Evolutionary conservation across 164 flowering plant species (phyloP), one percentile per base, ranked within the genome.

Genomic region (Berberis thunbergii): DNA sequence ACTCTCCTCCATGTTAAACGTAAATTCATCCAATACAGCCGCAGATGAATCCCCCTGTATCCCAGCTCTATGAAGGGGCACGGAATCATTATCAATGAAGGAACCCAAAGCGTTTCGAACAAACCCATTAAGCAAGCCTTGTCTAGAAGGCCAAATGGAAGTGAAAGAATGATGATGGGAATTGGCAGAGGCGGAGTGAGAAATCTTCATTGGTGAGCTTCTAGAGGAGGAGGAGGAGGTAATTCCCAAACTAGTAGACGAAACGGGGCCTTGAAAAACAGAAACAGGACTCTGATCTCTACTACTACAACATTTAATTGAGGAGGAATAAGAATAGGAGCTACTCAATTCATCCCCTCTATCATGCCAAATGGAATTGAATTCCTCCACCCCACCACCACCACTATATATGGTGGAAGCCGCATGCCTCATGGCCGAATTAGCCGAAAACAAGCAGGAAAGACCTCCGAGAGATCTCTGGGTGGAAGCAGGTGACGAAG

Each of bases 251-350:
- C 80, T 65, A 57, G 73, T 67, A 44, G 84, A 82, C 11, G 96
- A 85, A 53, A 79, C 79, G 7, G 96, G 90, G 7, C 88, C 95
- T 10, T 91, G 91, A 63, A 94, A 73, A 56, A 94, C 96, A 39
- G 98, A 90, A 0, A 91, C 87, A 12, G 97, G 97, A 69, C 97
- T 94, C 74, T 76, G 87, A 60, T 78, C 76, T 64, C 89, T 81
- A 60, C 89, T 76, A 66, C 80, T 90, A 55, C 41, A 26, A 26
- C 26, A 26, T 26, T 26, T 26, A 26, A 26, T 26, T 26, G 26
- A 41, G 9, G 79, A 77, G 1, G 83, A 75, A 61, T 75, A 71
- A 41, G 76, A 60, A 64, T 75, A 72, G 38, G 79, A 85, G 63
- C 89, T 80, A 48, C 84, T 77, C 59, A 86, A 70, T 41, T 89